phyloP scores from a whole-genome alignment of 768 basidiomycete genomes.

The Rhizopogon vulgaris region DNA sequence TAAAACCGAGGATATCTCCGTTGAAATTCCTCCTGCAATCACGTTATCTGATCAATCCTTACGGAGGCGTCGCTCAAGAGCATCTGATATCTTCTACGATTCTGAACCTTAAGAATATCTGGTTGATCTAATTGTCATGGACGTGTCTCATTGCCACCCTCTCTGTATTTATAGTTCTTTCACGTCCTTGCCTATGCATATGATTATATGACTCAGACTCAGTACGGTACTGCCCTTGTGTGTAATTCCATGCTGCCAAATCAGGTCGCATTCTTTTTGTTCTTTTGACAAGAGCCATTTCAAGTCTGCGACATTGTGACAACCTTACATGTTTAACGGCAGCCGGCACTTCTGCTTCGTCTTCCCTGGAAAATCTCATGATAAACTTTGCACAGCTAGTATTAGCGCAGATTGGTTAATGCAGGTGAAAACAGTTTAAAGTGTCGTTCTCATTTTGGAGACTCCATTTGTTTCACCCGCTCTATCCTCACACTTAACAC shows the following conservation, averaged over 20 bases:
- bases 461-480: background rate
- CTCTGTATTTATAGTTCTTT: conserved; percentile 19
- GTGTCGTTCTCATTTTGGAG: no score
- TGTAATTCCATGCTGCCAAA: conserved; percentile 2
- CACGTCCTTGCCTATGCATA: background rate
- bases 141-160: background rate
- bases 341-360: conserved; percentile 5
- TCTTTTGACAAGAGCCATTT: conserved; percentile 1
- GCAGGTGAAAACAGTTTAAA: background rate
- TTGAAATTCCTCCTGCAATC: conserved; percentile 26
- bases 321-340: conserved; percentile 2
- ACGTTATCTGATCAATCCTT: conserved; percentile 27
- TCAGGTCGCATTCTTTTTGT: conserved; percentile 1
- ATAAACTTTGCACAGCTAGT: conserved; percentile 11
- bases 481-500: background rate
- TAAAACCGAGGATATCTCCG: conserved; percentile 21
- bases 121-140: background rate
- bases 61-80: conserved; percentile 42
- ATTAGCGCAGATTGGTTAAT: background rate
- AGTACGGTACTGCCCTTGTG: background rate
- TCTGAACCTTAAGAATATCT: conserved; percentile 19
- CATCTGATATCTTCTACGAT: conserved; percentile 24
- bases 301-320: background rate
- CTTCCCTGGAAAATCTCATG: conserved; percentile 8
- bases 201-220: conserved; percentile 6